phyloP scores from a whole-genome alignment of 768 basidiomycete genomes.

The Floccularia luteovirens region DNA sequence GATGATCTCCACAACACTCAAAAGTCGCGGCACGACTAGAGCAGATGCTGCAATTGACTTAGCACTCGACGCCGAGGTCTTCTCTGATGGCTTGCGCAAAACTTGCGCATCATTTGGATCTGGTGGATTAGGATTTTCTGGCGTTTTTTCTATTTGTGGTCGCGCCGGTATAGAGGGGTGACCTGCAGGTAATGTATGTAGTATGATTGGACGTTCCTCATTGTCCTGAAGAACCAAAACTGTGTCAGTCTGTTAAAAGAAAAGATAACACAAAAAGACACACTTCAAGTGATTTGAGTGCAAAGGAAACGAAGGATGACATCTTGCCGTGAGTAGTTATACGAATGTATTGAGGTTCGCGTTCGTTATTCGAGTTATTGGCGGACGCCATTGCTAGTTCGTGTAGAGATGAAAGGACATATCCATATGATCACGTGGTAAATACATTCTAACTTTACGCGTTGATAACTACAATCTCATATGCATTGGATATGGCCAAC shows the following conservation, averaged over 20 bases:
- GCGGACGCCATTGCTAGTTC: too few relatives aligned
- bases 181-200: background rate
- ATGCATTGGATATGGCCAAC: too few relatives aligned
- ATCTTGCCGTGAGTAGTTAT: background rate
- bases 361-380: too few relatives aligned
- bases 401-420: too few relatives aligned
- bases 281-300: background rate
- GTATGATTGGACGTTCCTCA: background rate
- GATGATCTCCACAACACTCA: conserved; percentile 78
- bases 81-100: background rate
- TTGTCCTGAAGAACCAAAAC: background rate
- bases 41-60: conserved; percentile 15
- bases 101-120: too few relatives aligned
- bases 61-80: background rate
- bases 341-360: background rate
- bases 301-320: background rate
- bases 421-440: too few relatives aligned
- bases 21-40: conserved; percentile 47
- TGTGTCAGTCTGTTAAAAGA: background rate
- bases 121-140: too few relatives aligned
- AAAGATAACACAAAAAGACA: background rate
- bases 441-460: too few relatives aligned
- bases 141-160: too few relatives aligned
- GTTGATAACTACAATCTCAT: too few relatives aligned
- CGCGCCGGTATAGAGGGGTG: background rate